Percentiles rank a stretch among this genome's conserved stretches.
These are phyloP conservation scores for Penicillium sp. DNA, from an alignment of 2,329 filamentous ascomycete species.

Conservation along the genomic window DNA sequence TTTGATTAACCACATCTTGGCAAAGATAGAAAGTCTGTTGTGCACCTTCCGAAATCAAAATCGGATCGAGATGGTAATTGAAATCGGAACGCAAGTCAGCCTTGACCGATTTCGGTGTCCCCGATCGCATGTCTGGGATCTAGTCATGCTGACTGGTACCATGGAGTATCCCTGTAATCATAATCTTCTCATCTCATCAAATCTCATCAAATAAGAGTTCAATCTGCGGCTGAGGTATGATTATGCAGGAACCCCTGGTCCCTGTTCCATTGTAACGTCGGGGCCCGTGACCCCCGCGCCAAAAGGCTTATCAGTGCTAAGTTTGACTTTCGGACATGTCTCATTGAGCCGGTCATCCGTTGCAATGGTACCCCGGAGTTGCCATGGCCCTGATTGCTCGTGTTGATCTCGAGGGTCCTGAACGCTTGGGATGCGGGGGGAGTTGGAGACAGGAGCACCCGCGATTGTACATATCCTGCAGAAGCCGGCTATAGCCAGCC, in stretches of 20 bases:
- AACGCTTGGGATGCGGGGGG: not conserved
- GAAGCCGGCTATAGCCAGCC: conserved; percentile 9
- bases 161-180: not conserved
- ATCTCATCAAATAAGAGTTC: not conserved
- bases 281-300: conserved; percentile 5
- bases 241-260: not conserved
- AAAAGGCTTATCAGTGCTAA: not conserved
- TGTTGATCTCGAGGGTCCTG: not conserved
- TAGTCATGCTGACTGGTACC: not conserved
- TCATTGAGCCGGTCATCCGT: not conserved
- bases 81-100: not conserved
- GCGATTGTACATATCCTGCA: not conserved
- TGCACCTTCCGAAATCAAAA: not conserved
- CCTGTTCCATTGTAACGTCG: conserved; percentile 12
- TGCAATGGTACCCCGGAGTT: conserved; percentile 13
- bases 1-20: not conserved
- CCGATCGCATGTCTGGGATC: not conserved
- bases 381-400: not conserved
- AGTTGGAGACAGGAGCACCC: not conserved
- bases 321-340: conserved; percentile 10
- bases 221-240: not conserved
- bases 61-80: not conserved
- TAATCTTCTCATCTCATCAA: too few species aligned
- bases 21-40: not conserved
- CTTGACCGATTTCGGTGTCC: not conserved